phyloP scores from a whole-genome alignment of 306 rosid species.

The Vicia sativa region DNA sequence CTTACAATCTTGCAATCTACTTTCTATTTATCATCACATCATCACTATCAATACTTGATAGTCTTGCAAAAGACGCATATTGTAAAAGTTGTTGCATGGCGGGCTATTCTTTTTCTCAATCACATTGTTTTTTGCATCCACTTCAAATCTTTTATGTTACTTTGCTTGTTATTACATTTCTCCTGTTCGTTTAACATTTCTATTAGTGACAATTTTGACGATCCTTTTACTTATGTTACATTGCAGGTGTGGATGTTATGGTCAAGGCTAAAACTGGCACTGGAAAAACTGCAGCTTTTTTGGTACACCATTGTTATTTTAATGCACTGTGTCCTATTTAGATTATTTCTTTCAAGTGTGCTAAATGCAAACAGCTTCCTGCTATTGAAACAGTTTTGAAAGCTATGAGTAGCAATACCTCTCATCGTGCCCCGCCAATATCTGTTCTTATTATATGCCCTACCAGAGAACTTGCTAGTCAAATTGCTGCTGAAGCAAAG shows the following conservation, averaged over 20 bases:
- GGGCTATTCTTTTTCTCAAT: background rate
- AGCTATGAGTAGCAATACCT: slow-evolving; percentile 52
- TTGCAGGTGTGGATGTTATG: slow-evolving; percentile 76
- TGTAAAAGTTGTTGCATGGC: background rate
- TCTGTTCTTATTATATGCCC: slow-evolving; percentile 88
- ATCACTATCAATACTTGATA: background rate
- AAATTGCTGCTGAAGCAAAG: slow-evolving; percentile 82
- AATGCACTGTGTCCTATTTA: slow-evolving; percentile 31
- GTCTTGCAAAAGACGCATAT: slow-evolving; percentile 20
- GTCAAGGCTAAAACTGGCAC: slow-evolving; percentile 97
- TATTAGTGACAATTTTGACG: slow-evolving; percentile 11
- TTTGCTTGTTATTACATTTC: slow-evolving; percentile 19
- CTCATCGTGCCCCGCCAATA: slow-evolving; percentile 69
- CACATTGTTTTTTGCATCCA: background rate
- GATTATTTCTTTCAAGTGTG: slow-evolving; percentile 24
- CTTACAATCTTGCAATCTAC: slow-evolving; percentile 15
- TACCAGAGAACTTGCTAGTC: slow-evolving; percentile 95
- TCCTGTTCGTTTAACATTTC: slow-evolving; percentile 14
- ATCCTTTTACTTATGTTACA: slow-evolving; percentile 35
- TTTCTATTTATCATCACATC: slow-evolving; percentile 3
- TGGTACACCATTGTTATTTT: slow-evolving; percentile 57
- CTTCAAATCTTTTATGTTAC: slow-evolving; percentile 13
- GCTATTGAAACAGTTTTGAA: slow-evolving; percentile 98
- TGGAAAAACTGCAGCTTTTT: slow-evolving; percentile 87
- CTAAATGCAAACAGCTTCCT: slow-evolving; percentile 92